phyloP scores from a whole-genome alignment of 116 monocot species.

The Phalaenopsis hybrid region DNA sequence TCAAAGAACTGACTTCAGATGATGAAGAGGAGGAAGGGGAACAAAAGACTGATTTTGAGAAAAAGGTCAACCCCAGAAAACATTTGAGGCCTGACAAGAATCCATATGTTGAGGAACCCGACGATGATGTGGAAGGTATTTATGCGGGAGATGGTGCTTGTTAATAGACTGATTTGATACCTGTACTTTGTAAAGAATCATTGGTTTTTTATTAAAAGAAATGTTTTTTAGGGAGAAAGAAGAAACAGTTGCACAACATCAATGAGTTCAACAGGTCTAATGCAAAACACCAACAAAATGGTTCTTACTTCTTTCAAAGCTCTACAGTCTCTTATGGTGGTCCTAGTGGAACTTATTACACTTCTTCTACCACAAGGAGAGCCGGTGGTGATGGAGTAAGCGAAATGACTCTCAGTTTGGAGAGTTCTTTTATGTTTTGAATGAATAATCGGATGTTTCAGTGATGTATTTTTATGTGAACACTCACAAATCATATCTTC shows the following conservation, averaged over 20 bases:
- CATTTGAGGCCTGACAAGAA: constrained; percentile 39
- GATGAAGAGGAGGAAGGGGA: constrained; percentile 35
- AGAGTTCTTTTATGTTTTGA: not conserved
- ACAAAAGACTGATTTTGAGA: constrained; percentile 13
- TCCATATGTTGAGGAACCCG: constrained; percentile 68
- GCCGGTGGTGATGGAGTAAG: constrained; percentile 74
- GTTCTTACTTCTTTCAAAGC: constrained; percentile 52
- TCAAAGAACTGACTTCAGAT: constrained; percentile 61
- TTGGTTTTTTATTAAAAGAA: not conserved
- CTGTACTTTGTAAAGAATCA: constrained; percentile 6
- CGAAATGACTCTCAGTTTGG: not conserved
- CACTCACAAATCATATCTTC: not conserved
- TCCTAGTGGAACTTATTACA: constrained; percentile 47
- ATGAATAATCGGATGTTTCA: not conserved
- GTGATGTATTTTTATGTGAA: not conserved
- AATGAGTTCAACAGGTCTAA: constrained; percentile 11
- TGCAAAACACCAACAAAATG: constrained; percentile 21
- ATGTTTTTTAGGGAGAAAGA: constrained; percentile 43
- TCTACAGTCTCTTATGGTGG: constrained; percentile 91
- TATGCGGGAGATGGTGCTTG: not conserved
- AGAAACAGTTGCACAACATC: constrained; percentile 19
- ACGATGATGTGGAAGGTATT: constrained; percentile 66
- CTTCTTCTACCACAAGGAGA: constrained; percentile 74
- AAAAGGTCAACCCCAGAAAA: constrained; percentile 32
- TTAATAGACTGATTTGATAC: not conserved